Base-by-base conservation (phyloP, 2,329 filamentous ascomycete species). In the Colletotrichum lentis region DNA sequence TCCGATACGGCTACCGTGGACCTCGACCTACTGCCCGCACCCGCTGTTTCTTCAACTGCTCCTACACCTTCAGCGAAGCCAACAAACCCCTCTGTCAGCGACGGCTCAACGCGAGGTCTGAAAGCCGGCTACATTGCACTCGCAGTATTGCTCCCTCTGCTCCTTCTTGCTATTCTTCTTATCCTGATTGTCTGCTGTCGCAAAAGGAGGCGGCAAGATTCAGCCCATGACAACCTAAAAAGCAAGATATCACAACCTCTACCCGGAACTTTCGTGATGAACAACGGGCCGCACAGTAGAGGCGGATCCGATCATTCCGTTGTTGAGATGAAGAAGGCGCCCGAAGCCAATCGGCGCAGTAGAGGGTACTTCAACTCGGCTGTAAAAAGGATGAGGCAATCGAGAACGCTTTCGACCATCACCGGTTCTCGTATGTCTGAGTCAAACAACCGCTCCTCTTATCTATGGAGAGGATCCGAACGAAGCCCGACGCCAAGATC, bases 1-100 rank as follows among this genome's bases (percentile, higher is more conserved):
- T 74, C 73, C 5, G 81, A 82, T 62, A 80, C 79, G 2, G 76
- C 82, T 56, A 71, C 73, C 5, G 71, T 85, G 20, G 71, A 75
- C 3, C 72, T 84, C 31, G 73, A 71, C 11, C 74, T 85, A 41
- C 70, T 78, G 5, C 71, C 76, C 5, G 72, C 69, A 4, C 71
- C 71, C 12, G 72, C 72, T 11, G 71, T 72, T 6, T 63, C 68
- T 16, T 69, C 66, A 16, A 64, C 74, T 16, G 72, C 73, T 14
- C 72, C 76, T 2, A 72, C 73, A 7, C 61, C 72, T 2, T 74
- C 75, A 3, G 62, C 64, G 12, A 73, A 73, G 5, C 69, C 74
- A 12, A 70, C 73, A 11, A 70, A 74, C 6, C 55, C 73, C 24
- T 69, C 61, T 8, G 59, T 66, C 5, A 75, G 72, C 53, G 66